Percentiles rank a stretch among this genome's conserved stretches.
These are phyloP conservation scores for Metschnikowia picachoensis DNA, from an alignment of 805 yeast species.

Conservation along the genomic window DNA sequence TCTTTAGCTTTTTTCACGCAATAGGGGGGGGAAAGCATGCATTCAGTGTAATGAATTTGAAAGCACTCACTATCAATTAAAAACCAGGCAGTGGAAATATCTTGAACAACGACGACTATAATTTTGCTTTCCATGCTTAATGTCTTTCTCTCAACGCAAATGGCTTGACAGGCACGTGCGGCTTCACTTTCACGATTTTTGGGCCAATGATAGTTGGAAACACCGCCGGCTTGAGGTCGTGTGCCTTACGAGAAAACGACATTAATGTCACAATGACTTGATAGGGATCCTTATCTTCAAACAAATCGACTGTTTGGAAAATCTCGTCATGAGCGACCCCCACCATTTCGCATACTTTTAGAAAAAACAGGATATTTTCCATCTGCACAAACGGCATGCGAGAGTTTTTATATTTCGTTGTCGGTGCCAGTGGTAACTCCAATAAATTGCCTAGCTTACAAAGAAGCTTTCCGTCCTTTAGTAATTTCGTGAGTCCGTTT, in stretches of 20 bases:
- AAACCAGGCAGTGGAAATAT: no score
- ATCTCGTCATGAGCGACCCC: slow-evolving; percentile 81
- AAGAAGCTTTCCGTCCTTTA: slow-evolving; percentile 56
- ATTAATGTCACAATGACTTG: slow-evolving; percentile 72
- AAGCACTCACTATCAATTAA: no score
- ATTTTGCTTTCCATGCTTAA: not conserved
- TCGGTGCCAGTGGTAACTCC: slow-evolving; percentile 25
- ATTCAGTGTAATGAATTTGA: no score
- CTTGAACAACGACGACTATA: no score
- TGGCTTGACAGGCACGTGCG: slow-evolving; percentile 58
- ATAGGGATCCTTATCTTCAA: slow-evolving; percentile 70
- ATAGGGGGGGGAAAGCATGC: no score
- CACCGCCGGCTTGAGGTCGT: slow-evolving; percentile 31
- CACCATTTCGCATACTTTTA: slow-evolving; percentile 53
- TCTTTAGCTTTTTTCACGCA: no score
- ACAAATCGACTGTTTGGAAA: slow-evolving; percentile 75
- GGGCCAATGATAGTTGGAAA: slow-evolving; percentile 38
- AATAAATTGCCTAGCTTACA: slow-evolving; percentile 33
- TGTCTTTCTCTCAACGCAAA: not conserved
- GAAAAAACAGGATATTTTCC: slow-evolving; percentile 79
- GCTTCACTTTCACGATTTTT: slow-evolving; percentile 41
- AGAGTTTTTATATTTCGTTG: slow-evolving; percentile 52
- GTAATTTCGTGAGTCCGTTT: slow-evolving; percentile 47
- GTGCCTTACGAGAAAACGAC: slow-evolving; percentile 67
- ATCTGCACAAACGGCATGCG: slow-evolving; percentile 72